Base-by-base conservation (phyloP, 108 stramenopile genomes). In the Nitzschia inconspicua region DNA sequence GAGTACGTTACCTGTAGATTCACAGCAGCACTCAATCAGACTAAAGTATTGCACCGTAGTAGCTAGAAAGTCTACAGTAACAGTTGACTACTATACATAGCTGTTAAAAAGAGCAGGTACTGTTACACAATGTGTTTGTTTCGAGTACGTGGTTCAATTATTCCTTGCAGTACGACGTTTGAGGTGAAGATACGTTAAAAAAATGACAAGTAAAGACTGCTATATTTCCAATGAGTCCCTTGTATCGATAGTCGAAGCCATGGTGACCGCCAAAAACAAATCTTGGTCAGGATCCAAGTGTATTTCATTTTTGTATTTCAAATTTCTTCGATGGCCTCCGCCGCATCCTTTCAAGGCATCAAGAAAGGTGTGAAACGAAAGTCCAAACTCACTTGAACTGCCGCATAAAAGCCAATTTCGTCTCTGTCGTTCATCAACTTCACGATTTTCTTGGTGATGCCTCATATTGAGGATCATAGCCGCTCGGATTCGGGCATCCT, bases 211-310 rank as follows among this genome's bases (percentile, higher is more conserved):
- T 52, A 28, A 14, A 57, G 14, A 25, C 26, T 57, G 35, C 35
- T 46, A 57, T 6, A 47, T 31, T 20, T 46, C 8, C 51, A 70
- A 27, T 0, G 68, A 70, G 30, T 70, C 68, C 62, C 68, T 23
- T 9, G 68, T 70, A 9, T 39, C 42, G 42, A 70, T 70, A 1
- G 68, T 58, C 3, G 68, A 70, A 44, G 49, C 53, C 57, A 70
- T 60, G 14, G 68, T 70, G 0, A 44, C n/a, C 27, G 6, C 48
- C 39, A 26, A 36, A 37, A 35, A 47, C 40, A 47, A 47, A 36
- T 18, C 36, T 51, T 51, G 13, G 20, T 42, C 65, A 2, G 35
- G 31, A 54, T 54, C 53, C 53, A 36, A n/a, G n/a, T 22, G 23
- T 35, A 54, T 36, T 60, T 60, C 46, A 46, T 24, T 16, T 34